A percentile compares a stretch with the other conserved stretches of the same genome.
phyloP scores from a whole-genome alignment of 169 alveolate genomes.

The Pseudocohnilembus persalinus region DNA sequence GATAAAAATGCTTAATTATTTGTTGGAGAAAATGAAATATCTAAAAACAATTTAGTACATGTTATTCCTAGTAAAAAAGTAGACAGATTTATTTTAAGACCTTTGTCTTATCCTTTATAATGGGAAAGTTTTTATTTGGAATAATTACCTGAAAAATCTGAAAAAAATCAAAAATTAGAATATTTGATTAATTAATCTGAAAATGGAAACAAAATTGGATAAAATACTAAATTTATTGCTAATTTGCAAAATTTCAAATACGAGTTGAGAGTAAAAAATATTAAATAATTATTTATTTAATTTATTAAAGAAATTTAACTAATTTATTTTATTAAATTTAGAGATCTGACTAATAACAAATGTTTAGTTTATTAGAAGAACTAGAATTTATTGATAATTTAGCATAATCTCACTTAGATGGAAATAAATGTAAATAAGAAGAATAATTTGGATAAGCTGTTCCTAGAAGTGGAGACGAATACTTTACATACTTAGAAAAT shows the following conservation, averaged over 20 bases:
- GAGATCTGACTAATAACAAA: neutral
- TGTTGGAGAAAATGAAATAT: neutral
- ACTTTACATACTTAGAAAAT: neutral
- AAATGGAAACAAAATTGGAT: neutral
- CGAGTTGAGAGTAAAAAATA: neutral
- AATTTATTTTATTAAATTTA: too few species aligned
- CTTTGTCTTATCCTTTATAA: neutral
- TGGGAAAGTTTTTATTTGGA: neutral
- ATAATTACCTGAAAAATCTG: neutral
- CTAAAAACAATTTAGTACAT: neutral
- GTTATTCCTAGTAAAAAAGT: neutral
- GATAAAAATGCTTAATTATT: neutral
- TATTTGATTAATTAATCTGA: neutral
- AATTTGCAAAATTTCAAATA: neutral
- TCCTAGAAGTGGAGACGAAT: neutral
- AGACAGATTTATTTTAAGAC: neutral
- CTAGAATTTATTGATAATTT: neutral
- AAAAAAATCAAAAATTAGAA: neutral
- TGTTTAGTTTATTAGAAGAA: too few species aligned
- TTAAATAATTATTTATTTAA: too few species aligned
- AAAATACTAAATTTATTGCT: neutral
- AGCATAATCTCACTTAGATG: neutral
- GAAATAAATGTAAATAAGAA: too few species aligned
- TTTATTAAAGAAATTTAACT: too few species aligned
- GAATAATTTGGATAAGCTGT: neutral